These are phyloP conservation scores for Fusarium torreyae DNA, from an alignment of 2,329 filamentous ascomycete genomes.

Conservation along the genomic window DNA sequence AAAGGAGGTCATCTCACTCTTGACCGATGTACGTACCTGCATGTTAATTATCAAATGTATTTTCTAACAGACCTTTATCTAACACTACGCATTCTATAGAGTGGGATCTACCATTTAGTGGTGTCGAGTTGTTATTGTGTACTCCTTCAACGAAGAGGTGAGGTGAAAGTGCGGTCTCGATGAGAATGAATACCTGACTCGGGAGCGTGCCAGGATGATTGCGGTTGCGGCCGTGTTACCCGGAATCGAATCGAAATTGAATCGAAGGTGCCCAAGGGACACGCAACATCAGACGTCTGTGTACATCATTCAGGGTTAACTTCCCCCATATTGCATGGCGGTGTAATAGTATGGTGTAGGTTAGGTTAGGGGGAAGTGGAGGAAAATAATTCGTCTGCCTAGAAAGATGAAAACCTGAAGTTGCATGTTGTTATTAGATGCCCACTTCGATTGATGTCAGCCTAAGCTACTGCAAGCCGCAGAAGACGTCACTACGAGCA, in stretches of 20 bases:
- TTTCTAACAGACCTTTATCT: too few species aligned
- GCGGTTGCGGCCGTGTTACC: conserved; percentile 27
- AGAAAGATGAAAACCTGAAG: conserved; percentile 30
- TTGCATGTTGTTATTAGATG: neutral
- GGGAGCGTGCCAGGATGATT: conserved; percentile 22
- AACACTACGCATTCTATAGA: too few species aligned
- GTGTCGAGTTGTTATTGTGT: too few species aligned
- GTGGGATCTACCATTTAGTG: too few species aligned
- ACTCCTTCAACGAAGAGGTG: too few species aligned
- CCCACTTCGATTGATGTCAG: conserved; percentile 16
- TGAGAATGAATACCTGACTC: conserved; percentile 38
- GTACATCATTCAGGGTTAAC: conserved; percentile 16
- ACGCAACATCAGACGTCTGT: conserved; percentile 38
- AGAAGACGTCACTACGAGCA: conserved; percentile 20
- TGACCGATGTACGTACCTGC: too few species aligned
- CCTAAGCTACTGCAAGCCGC: conserved; percentile 44
- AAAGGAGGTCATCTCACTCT: neutral
- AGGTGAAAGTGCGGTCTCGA: conserved; percentile 40
- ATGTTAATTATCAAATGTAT: too few species aligned
- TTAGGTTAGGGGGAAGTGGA: conserved; percentile 7
- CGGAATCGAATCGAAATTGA: conserved; percentile 13
- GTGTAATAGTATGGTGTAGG: conserved; percentile 17
- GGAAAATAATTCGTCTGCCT: conserved; percentile 47
- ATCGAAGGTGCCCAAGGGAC: conserved; percentile 21
- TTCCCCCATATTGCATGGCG: conserved; percentile 23